phyloP scores from a whole-genome alignment of 257 asterid species.

The Lavandula angustifolia region DNA sequence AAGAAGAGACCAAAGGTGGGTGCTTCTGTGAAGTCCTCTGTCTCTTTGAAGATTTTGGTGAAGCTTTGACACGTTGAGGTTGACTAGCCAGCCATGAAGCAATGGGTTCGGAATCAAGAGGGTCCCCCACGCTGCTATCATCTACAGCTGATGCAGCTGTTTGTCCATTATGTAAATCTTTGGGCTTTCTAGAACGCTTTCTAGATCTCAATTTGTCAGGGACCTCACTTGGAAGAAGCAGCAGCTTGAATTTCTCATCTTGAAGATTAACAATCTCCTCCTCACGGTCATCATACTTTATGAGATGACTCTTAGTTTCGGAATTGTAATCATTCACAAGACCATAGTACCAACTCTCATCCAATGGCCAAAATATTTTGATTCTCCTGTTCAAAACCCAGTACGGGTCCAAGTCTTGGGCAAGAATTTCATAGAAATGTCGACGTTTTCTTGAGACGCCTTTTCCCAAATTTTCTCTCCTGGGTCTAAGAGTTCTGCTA shows the following conservation, averaged over 20 bases:
- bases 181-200: conserved; percentile 37
- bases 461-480: conserved; percentile 59
- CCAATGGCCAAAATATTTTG: conserved; percentile 92
- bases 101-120: conserved; percentile 83
- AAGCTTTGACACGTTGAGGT: conserved; percentile 68
- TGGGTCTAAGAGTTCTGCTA: conserved; percentile 75
- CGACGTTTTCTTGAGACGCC: conserved; percentile 77
- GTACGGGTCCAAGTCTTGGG: conserved; percentile 62
- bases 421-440: conserved; percentile 80
- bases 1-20: conserved; percentile 41
- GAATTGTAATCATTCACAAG: conserved; percentile 76
- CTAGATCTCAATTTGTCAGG: conserved; percentile 54
- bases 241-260: conserved; percentile 81
- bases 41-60: conserved; percentile 57
- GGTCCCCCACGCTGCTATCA: conserved; percentile 45
- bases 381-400: conserved; percentile 80
- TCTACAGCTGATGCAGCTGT: conserved; percentile 44
- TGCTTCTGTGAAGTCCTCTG: conserved; percentile 46
- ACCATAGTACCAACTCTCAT: conserved; percentile 94
- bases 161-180: conserved; percentile 40
- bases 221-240: conserved; percentile 87
- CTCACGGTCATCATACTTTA: conserved; percentile 90
- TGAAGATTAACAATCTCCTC: conserved; percentile 93
- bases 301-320: conserved; percentile 70
- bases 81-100: conserved; percentile 89